Conservation (phyloP, 1,284 basidiomycete genomes). For the Apiotrichum brassicae region DNA sequence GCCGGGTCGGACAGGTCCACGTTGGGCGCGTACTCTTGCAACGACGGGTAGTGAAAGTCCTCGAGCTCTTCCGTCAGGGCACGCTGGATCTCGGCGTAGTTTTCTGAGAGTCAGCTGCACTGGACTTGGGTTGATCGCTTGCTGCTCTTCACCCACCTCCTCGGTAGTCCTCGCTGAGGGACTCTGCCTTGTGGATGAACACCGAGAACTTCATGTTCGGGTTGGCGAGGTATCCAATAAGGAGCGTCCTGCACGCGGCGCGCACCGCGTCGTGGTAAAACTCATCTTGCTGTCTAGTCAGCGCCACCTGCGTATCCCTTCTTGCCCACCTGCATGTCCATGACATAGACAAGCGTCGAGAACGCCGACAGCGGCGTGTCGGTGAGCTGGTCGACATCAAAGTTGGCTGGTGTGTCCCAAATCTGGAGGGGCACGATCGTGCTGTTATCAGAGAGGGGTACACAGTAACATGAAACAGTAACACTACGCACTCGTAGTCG, state of each 20-base stretch:
- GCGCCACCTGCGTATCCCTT: conserved; percentile 36
- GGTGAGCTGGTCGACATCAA: conserved; percentile 62
- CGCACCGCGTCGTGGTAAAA: conserved; percentile 61
- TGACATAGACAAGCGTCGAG: conserved; percentile 83
- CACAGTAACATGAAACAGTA: not conserved
- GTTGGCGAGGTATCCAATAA: conserved; percentile 66
- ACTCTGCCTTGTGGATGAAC: conserved; percentile 95
- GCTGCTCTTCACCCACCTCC: conserved; percentile 57
- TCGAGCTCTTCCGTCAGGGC: conserved; percentile 72
- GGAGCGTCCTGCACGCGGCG: conserved; percentile 69
- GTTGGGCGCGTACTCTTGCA: conserved; percentile 22
- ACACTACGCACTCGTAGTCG: conserved; percentile 63
- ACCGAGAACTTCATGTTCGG: conserved; percentile 78
- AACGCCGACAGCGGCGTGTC: conserved; percentile 67
- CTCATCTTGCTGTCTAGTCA: conserved; percentile 43
- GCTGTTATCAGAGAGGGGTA: conserved; percentile 48
- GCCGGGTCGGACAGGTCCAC: conserved; percentile 35
- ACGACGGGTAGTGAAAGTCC: conserved; percentile 54
- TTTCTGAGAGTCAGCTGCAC: conserved; percentile 53
- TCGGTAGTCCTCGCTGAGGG: conserved; percentile 84
- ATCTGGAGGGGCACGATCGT: conserved; percentile 87
- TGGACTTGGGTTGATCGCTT: not conserved
- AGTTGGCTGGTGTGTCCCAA: conserved; percentile 89
- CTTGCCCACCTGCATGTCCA: conserved; percentile 77
- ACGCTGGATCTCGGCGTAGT: conserved; percentile 78